Conservation (phyloP, 257 asterid species). For the Nicotiana noctiflora region DNA sequence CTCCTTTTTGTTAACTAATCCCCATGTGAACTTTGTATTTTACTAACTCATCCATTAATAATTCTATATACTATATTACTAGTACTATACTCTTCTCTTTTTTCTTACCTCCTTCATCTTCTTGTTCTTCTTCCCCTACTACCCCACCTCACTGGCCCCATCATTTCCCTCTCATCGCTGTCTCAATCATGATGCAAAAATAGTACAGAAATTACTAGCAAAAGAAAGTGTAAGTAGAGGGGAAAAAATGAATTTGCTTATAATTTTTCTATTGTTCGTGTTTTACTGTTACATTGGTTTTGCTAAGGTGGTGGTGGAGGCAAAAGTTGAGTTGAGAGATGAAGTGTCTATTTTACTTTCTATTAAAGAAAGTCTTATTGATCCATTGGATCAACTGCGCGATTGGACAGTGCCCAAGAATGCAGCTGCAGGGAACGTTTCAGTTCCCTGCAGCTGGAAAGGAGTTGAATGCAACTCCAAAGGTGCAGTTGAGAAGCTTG, state of each 20-base stretch:
- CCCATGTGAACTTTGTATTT: slow-evolving; percentile 10
- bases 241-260: slow-evolving; percentile 34
- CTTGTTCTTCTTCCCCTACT: slow-evolving; percentile 1
- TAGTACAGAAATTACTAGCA: neutral
- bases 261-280: slow-evolving; percentile 22
- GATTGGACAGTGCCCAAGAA: slow-evolving; percentile 43
- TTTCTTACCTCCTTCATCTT: slow-evolving; percentile 14
- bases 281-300: slow-evolving; percentile 12
- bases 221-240: neutral
- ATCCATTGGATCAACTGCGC: slow-evolving; percentile 45
- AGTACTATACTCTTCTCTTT: slow-evolving; percentile 10
- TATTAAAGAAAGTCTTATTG: slow-evolving; percentile 42
- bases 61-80: slow-evolving; percentile 8
- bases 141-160: slow-evolving; percentile 28
- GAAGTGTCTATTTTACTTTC: slow-evolving; percentile 42
- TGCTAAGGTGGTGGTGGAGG: slow-evolving; percentile 12
- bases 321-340: slow-evolving; percentile 10
- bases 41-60: neutral
- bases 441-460: slow-evolving; percentile 56
- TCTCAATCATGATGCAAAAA: slow-evolving; percentile 6
- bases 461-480: slow-evolving; percentile 58
- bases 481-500: slow-evolving; percentile 43
- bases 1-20: slow-evolving; percentile 20
- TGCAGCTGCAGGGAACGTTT: slow-evolving; percentile 1
- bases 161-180: slow-evolving; percentile 11